phyloP scores from a whole-genome alignment of 1,284 basidiomycete genomes.

The Papiliotrema flavescens region DNA sequence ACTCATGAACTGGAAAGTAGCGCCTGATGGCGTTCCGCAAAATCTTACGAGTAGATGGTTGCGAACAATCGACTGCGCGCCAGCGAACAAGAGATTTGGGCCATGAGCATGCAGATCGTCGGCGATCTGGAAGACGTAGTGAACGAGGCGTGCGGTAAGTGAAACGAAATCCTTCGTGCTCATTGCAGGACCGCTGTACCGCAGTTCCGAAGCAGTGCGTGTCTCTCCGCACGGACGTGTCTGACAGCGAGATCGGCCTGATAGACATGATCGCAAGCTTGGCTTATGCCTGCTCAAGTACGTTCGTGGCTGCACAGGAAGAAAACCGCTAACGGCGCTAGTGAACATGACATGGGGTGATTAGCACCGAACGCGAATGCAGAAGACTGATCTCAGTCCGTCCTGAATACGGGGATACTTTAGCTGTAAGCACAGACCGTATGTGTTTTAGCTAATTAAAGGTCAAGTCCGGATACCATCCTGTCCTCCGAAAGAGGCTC shows the following conservation, averaged over 20 bases:
- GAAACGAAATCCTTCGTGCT: not conserved
- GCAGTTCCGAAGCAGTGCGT: slow-evolving; percentile 77
- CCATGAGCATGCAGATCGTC: slow-evolving; percentile 77
- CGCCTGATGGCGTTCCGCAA: slow-evolving; percentile 15
- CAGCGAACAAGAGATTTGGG: slow-evolving; percentile 53
- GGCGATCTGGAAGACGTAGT: slow-evolving; percentile 65
- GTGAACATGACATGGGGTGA: slow-evolving; percentile 1
- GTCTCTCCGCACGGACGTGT: not conserved
- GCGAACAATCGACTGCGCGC: slow-evolving; percentile 30
- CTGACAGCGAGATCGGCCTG: slow-evolving; percentile 61
- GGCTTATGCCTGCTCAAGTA: slow-evolving; percentile 73
- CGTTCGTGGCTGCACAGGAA: slow-evolving; percentile 2
- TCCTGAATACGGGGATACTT: slow-evolving; percentile 77
- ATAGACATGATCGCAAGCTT: slow-evolving; percentile 82
- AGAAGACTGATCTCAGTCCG: slow-evolving; percentile 61
- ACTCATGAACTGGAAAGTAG: slow-evolving; percentile 69
- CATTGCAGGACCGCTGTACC: slow-evolving; percentile 62
- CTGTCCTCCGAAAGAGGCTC: slow-evolving; percentile 73
- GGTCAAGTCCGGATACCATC: slow-evolving; percentile 79
- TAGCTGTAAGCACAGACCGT: slow-evolving; percentile 53
- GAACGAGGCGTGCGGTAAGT: slow-evolving; percentile 57
- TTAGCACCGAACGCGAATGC: too few relatives aligned
- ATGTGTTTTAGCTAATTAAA: slow-evolving; percentile 4
- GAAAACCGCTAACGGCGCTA: not conserved
- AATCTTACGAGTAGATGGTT: slow-evolving; percentile 8